phyloP scores from a whole-genome alignment of 257 asterid genomes.

The Petunia secreta region DNA sequence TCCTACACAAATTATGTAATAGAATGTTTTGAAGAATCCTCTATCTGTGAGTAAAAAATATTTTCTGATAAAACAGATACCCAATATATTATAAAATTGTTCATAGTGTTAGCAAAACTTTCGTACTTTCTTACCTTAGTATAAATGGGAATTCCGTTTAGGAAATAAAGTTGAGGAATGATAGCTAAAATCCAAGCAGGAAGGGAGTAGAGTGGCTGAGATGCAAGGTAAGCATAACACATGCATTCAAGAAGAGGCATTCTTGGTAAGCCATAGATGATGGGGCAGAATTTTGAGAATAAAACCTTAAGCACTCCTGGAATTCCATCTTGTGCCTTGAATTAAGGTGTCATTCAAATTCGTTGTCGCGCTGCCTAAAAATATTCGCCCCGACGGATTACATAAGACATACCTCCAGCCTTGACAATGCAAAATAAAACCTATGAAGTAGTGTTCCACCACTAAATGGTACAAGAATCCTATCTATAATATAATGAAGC shows the following conservation, averaged over 20 bases:
- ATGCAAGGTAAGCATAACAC: slow-evolving; percentile 34
- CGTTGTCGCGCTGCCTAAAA: slow-evolving; percentile 53
- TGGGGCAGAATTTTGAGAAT: slow-evolving; percentile 39
- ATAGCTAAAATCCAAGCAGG: slow-evolving; percentile 41
- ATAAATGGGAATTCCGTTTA: slow-evolving; percentile 36
- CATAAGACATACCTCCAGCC: slow-evolving; percentile 57
- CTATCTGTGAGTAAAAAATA: no score
- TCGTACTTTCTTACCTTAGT: slow-evolving; percentile 35
- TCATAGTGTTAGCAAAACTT: no score
- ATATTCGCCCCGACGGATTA: slow-evolving; percentile 47
- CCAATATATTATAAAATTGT: no score
- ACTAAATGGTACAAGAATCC: slow-evolving; percentile 55
- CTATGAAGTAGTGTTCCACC: slow-evolving; percentile 55
- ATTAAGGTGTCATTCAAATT: slow-evolving; percentile 50
- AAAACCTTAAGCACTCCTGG: slow-evolving; percentile 49
- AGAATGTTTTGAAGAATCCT: no score
- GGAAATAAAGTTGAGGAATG: slow-evolving; percentile 40
- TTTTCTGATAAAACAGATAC: no score
- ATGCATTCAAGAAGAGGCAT: slow-evolving; percentile 38
- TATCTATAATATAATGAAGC: slow-evolving; percentile 43
- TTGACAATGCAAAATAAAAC: slow-evolving; percentile 49
- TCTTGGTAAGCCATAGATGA: slow-evolving; percentile 46
- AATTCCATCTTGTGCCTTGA: slow-evolving; percentile 57
- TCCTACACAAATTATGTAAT: no score
- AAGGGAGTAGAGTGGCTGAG: slow-evolving; percentile 33